Conservation (phyloP, 345 rosid species). For the Euclidium syriacum region DNA sequence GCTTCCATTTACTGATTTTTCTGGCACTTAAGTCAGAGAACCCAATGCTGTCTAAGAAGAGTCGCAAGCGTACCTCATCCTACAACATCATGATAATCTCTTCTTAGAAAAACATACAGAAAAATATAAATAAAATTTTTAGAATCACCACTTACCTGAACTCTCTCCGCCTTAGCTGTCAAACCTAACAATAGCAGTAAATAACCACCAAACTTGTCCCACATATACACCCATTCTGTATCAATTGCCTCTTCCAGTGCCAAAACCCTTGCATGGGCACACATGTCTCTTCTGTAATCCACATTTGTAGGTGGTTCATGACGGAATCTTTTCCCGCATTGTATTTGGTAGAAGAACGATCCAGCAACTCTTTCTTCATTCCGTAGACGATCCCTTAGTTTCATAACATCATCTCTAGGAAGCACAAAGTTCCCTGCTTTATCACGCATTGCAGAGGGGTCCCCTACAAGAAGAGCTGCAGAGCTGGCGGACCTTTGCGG, state of each 20-base stretch:
- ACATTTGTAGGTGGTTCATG: conserved; percentile 55
- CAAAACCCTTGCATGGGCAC: conserved; percentile 95
- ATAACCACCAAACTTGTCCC: conserved; percentile 99
- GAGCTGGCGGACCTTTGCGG: conserved; percentile 99
- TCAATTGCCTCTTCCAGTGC: conserved; percentile 99
- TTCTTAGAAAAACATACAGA: conserved; percentile 14
- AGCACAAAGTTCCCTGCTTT: conserved; percentile 96
- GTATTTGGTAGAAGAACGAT: conserved; percentile 67
- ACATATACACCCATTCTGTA: conserved; percentile 99
- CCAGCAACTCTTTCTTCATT: conserved; percentile 89
- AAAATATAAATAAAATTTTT: conserved; percentile 4
- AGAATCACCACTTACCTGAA: conserved; percentile 59
- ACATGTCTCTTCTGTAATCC: conserved; percentile 93
- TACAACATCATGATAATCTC: conserved; percentile 22
- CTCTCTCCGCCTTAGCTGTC: conserved; percentile 94
- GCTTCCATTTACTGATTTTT: conserved; percentile 99
- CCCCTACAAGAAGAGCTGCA: conserved; percentile 95
- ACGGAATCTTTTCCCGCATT: conserved; percentile 48
- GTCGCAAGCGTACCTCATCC: conserved; percentile 98
- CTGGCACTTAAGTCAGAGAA: conserved; percentile 94
- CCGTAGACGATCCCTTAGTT: conserved; percentile 89
- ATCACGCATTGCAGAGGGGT: conserved; percentile 89
- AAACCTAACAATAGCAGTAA: conserved; percentile 90
- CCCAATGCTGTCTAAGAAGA: conserved; percentile 98
- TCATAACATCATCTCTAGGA: conserved; percentile 99